Conservation (phyloP, 176 grass and related monocot species). For the Chrysopogon serrulatus region DNA sequence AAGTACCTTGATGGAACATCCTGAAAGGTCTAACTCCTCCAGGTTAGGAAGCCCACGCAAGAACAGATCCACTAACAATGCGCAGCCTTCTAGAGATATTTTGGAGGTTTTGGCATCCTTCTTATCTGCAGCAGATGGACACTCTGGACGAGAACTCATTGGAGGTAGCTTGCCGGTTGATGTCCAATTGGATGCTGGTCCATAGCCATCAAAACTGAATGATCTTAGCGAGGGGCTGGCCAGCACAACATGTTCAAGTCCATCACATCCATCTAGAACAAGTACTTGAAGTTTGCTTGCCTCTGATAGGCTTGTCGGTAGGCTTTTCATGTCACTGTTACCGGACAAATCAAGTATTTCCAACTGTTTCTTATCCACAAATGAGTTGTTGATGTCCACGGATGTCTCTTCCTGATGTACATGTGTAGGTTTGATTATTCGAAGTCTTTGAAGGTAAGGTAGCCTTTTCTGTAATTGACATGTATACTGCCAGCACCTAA, state of each 20-base stretch:
- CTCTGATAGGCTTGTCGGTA: not conserved
- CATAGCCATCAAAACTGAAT: not conserved
- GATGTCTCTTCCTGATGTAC: not conserved
- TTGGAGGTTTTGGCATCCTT: not conserved
- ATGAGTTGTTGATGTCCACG: not conserved
- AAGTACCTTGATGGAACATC: not conserved
- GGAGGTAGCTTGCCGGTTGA: not conserved
- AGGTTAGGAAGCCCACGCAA: not conserved
- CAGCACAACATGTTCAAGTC: not conserved
- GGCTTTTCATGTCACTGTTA: not conserved
- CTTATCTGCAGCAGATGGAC: not conserved
- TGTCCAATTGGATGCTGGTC: not conserved
- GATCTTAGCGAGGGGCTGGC: not conserved
- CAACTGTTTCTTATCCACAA: not conserved
- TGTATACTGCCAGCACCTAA: not conserved
- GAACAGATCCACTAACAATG: not conserved
- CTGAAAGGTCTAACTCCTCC: not conserved
- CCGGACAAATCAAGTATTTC: not conserved
- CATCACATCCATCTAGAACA: not conserved
- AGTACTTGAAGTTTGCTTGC: not conserved
- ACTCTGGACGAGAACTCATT: not conserved
- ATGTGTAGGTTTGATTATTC: not conserved
- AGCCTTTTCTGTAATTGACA: not conserved
- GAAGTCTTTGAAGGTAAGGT: not conserved
- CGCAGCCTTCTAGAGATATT: not conserved